These are phyloP conservation scores for Stephanodiscus triporus DNA, from an alignment of 108 stramenopile species.

Conservation along the genomic window DNA sequence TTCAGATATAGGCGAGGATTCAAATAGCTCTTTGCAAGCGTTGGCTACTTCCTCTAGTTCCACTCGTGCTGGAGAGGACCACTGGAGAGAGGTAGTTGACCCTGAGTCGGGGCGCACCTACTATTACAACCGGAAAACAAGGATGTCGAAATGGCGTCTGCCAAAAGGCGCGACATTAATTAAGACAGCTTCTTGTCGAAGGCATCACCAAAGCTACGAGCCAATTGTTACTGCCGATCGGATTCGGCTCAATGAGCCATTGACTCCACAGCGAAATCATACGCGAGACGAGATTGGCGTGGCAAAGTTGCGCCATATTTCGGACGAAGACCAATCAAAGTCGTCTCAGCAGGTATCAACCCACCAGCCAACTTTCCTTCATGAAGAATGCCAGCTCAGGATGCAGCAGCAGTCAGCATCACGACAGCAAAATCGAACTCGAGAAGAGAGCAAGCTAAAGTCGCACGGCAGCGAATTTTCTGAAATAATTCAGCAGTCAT, in stretches of 20 bases:
- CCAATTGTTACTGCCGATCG: neutral
- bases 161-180: slow-evolving; percentile 50
- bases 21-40: too few species aligned
- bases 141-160: slow-evolving; percentile 90
- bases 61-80: slow-evolving; percentile 4
- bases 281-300: neutral
- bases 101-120: slow-evolving; percentile 84
- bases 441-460: neutral
- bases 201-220: slow-evolving; percentile 1
- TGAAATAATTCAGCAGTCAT: slow-evolving; percentile 2
- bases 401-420: neutral
- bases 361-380: neutral
- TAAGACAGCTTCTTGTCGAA: slow-evolving; percentile 4
- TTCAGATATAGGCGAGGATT: neutral
- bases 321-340: neutral
- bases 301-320: neutral
- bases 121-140: slow-evolving; percentile 87
- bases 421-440: neutral
- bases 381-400: neutral
- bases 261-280: neutral
- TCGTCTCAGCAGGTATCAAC: neutral
- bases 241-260: neutral
- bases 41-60: neutral
- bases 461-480: neutral
- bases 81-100: slow-evolving; percentile 77